These are phyloP conservation scores for Pleurotus tuoliensis DNA, from an alignment of 768 basidiomycete species.

Conservation along the genomic window DNA sequence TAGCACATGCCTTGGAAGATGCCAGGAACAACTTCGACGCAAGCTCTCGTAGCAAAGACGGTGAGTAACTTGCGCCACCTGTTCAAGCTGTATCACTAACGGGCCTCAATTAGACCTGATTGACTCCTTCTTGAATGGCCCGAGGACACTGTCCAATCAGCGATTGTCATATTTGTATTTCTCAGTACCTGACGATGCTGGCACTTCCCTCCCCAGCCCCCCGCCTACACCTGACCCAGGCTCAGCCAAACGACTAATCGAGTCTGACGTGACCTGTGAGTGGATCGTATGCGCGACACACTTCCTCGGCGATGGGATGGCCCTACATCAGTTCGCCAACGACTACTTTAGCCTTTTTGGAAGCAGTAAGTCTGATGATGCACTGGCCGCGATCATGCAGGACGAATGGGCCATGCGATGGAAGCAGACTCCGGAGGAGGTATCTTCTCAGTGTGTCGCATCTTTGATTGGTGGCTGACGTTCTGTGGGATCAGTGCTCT, in stretches of 20 bases:
- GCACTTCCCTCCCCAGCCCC: neutral
- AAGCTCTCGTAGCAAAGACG: conserved; percentile 48
- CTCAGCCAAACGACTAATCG: conserved; percentile 6
- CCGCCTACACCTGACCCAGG: conserved; percentile 8
- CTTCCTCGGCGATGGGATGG: conserved; percentile 86
- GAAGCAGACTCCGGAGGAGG: conserved; percentile 16
- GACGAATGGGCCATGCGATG: conserved; percentile 29
- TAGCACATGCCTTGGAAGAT: conserved; percentile 39
- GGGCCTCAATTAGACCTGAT: conserved; percentile 46
- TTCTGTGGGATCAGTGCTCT: conserved; percentile 5
- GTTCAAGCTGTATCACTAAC: conserved; percentile 1
- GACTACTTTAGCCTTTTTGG: conserved; percentile 71
- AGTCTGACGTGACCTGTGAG: conserved; percentile 35
- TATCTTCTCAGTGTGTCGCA: conserved; percentile 8
- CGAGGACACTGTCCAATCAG: conserved; percentile 64
- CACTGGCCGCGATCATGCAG: conserved; percentile 25
- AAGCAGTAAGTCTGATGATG: conserved; percentile 20
- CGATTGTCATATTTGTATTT: conserved; percentile 65
- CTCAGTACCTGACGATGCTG: conserved; percentile 20
- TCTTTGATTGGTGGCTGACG: neutral
- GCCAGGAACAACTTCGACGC: conserved; percentile 51
- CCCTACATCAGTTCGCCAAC: conserved; percentile 76
- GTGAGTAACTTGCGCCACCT: conserved; percentile 27
- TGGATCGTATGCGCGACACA: conserved; percentile 75
- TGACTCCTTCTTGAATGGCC: conserved; percentile 71